Base-by-base conservation (phyloP, 2,329 filamentous ascomycete genomes). In the Hypoxylon sp. region DNA sequence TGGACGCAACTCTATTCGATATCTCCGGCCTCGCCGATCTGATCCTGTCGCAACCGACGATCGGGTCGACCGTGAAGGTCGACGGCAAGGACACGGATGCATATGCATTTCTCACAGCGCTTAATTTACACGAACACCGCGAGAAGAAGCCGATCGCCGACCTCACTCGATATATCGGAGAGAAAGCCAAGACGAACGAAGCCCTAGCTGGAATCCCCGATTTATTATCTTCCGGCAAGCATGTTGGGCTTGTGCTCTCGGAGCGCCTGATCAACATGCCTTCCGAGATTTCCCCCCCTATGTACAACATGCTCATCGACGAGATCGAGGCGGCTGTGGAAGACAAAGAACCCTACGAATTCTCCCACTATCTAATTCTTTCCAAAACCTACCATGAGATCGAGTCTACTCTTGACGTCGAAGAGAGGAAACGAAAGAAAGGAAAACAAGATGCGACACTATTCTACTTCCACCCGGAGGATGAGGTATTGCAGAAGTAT, bases 231-330 rank as follows among this genome's bases (percentile, higher is more conserved):
- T 81, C 82, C 13, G 81, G 82, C 19, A 83, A 86, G 62, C 89
- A 93, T 61, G 87, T 98, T 62, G 96, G 94, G 2, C 84, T 99
- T 15, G 87, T 99, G 29, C 85, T 99, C n/a, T 93, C 93, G 2
- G 96, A 99, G 80, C 90, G 95, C 21, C 85, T 98, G 75, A 94
- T 99, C 84, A 99, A 99, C 83, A 94, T 98, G 85, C 96, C 96
- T n/a, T 86, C 93, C 15, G 93, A 98, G 80, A 90, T 97, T 70
- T 89, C 94, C 13, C 95, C 96, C 31, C 95, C 96, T 3, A 92
- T 98, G 89, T 98, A 98, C 86, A 89, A 87, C 55, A 97, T 98
- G 93, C 88, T 99, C 55, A 84, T 93, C 53, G 94, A 98, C 77
- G 96, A 99, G 85, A 90, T 99, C 55, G 86, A 91, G 75, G 94